Conservation (phyloP, 2,329 filamentous ascomycete species). For the Sporothrix schenckii region DNA sequence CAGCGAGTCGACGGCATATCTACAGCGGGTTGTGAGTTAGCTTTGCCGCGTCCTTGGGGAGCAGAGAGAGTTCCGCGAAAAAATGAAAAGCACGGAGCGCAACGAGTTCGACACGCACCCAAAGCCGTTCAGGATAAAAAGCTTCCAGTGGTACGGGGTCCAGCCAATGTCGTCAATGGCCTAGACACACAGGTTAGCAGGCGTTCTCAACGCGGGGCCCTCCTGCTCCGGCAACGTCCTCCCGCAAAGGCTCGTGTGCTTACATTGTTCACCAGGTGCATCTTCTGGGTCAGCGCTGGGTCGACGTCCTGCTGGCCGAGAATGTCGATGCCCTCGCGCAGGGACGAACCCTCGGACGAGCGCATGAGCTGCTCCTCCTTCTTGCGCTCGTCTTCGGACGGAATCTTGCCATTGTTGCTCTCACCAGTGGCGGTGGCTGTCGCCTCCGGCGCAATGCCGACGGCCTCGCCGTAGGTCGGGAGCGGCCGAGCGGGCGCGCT, state of each 20-base stretch:
- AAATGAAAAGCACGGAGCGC: not conserved
- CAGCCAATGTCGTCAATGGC: slow-evolving; percentile 63
- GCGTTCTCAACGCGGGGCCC: no score
- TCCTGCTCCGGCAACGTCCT: not conserved
- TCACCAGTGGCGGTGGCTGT: not conserved
- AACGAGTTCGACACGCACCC: slow-evolving; percentile 47
- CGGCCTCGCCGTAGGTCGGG: slow-evolving; percentile 17
- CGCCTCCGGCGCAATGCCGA: not conserved
- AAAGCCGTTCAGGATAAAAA: slow-evolving; percentile 65
- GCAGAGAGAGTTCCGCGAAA: not conserved
- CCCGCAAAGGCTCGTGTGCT: slow-evolving; percentile 36
- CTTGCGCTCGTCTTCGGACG: slow-evolving; percentile 7
- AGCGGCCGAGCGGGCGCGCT: not conserved
- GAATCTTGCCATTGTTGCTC: not conserved
- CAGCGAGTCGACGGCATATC: slow-evolving; percentile 54
- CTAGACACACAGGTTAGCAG: slow-evolving; percentile 37
- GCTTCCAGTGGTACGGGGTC: slow-evolving; percentile 61
- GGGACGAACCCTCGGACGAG: slow-evolving; percentile 17
- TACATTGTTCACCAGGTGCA: slow-evolving; percentile 70
- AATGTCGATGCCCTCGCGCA: slow-evolving; percentile 50
- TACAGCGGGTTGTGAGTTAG: slow-evolving; percentile 18
- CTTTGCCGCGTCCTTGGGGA: no score
- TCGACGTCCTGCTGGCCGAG: slow-evolving; percentile 61
- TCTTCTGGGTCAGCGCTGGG: slow-evolving; percentile 65
- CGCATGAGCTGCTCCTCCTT: slow-evolving; percentile 15